Base-by-base conservation (phyloP, 2,329 filamentous ascomycete genomes). In the Teratosphaeriaceae sp. region DNA sequence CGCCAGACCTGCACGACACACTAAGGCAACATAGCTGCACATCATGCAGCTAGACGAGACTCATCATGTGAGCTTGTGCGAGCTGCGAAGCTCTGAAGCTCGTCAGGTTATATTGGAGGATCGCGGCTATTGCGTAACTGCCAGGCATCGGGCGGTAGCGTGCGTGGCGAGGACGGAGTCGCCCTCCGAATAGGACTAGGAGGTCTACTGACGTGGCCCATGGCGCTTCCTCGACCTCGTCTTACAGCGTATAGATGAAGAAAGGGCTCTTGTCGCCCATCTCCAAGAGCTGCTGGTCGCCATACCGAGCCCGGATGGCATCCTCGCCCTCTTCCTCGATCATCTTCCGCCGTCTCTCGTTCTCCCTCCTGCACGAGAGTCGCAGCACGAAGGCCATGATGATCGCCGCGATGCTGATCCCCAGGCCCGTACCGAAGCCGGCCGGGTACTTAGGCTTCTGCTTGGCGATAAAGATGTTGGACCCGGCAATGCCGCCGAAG, bases 221-320 rank as follows among this genome's bases (percentile, higher is more conserved):
- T n/a, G n/a, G n/a, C n/a, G n/a, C n/a, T n/a, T n/a, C n/a, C n/a
- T n/a, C n/a, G n/a, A n/a, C n/a, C n/a, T n/a, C n/a, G n/a, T n/a
- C n/a, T n/a, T n/a, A n/a, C n/a, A 76, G 57, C 44, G 81, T 77
- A 52, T 84, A 84, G 45, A 75, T 71, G 62, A 79, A 66, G 40
- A 66, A 53, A 5, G 62, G 62, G 42, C 58, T 63, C 37, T 56
- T 51, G 49, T 66, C 62, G 1, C 64, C 64, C 60, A 65, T 60
- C 42, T 59, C 57, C 41, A 57, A 53, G 30, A 65, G 40, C 44
- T 67, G 51, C 24, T 56, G 54, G n/a, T 63, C 57, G 2, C 55
- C 58, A 49, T 65, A 64, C 19, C 56, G 57, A 5, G 51, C 55
- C n/a, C 57, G 42, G 37, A 60, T 55, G 21, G 61, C 58, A 4